phyloP scores from a whole-genome alignment of 805 yeast genomes.

The Diddensiella transvaalensis region DNA sequence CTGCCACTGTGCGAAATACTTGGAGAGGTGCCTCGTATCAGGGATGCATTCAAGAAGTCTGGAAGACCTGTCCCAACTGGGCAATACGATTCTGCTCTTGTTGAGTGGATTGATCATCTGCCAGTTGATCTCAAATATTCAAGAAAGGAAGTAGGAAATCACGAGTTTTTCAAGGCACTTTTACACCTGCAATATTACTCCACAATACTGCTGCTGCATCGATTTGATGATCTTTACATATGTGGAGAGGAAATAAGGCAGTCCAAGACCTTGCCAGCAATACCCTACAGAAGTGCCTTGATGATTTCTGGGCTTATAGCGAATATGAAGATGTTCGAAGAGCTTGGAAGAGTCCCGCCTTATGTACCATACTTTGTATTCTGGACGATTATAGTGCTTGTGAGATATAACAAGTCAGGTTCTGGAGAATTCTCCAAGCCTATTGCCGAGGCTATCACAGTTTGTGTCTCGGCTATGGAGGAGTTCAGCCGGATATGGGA shows the following conservation, averaged over 20 bases:
- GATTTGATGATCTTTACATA: conserved; percentile 50
- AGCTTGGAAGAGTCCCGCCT: background rate
- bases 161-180: conserved; percentile 53
- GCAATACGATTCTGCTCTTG: conserved; percentile 71
- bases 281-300: background rate
- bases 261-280: background rate
- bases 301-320: background rate
- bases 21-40: conserved; percentile 47
- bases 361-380: background rate
- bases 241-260: conserved; percentile 13
- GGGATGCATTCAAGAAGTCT: conserved; percentile 36
- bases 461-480: background rate
- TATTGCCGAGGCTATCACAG: background rate
- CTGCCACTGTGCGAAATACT: conserved; percentile 67
- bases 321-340: background rate
- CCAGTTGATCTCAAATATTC: conserved; percentile 61
- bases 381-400: background rate
- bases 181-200: conserved; percentile 69
- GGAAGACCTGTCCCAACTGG: conserved; percentile 39
- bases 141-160: conserved; percentile 49
- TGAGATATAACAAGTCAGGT: background rate
- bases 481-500: background rate
- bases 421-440: no score
- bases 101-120: conserved; percentile 66
- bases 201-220: conserved; percentile 61